Evolutionary conservation across 2,329 filamentous ascomycete species (phyloP), one percentile per base, ranked within the genome.

Genomic region (Verticillium zaregamsianum): DNA sequence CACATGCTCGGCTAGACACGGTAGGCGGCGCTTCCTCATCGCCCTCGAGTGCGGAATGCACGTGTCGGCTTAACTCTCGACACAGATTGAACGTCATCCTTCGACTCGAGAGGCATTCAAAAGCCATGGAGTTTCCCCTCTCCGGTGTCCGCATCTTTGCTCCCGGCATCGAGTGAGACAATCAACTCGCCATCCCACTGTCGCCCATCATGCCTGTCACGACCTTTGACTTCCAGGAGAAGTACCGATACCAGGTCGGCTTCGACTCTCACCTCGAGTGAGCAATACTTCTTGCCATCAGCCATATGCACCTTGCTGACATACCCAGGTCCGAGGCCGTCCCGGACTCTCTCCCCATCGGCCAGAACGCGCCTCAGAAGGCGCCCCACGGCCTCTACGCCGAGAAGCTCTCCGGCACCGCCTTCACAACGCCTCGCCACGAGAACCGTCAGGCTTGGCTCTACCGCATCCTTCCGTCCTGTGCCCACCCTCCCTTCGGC

Each of bases 281-380:
- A 68, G 86, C 49, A 25, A 31, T 33, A 11, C 54, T 7, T 35
- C 1, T 25, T 57, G n/a, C 33, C 31, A 55, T 31, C 12, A 4
- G 45, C 17, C 25, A 20, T 45, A 2, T 5, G 28, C 32, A 60
- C 54, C 14, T 17, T 52, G 37, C 40, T 32, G 9, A 55, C 33
- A 14, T 3, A 3, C 32, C 2, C 69, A 93, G 90, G 72, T 86
- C 90, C 54, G 91, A 95, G 80, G 91, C 91, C 55, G 79, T 94
- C 61, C 80, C 87, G 17, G 90, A 88, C 20, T 88, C 92, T 5
- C 80, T 94, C 5, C 91, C 92, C 9, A 72, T 92, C 62, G 91
- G 84, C 58, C 84, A 88, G 52, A 96, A 96, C 79, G 92, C 90
- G 3, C 92, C 92, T 0, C 92, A 96, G 73, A 92, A 92, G 71